Evolutionary conservation across 2,329 filamentous ascomycete genomes (phyloP), one percentile per base, ranked within the genome.

Genomic region (Colletotrichum tamarilloi): DNA sequence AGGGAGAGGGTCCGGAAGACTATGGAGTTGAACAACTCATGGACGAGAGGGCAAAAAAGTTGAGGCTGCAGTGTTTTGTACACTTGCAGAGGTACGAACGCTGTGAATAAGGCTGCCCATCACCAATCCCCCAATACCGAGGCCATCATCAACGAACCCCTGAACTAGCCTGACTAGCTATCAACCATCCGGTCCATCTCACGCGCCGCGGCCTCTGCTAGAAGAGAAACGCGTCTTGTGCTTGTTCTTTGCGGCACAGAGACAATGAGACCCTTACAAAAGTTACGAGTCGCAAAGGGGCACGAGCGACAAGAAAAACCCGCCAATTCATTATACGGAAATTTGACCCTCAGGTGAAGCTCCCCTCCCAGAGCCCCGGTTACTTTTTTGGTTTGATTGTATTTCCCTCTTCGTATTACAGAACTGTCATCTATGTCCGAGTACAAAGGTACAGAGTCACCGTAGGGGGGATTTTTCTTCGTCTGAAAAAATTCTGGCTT

Each of bases 311-410:
- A 9, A 22, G 22, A 32, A n/a, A n/a, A 30, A 53, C 60, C 42
- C 24, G 63, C 70, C 67, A 73, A 70, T 65, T 59, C 49, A 49
- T n/a, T n/a, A 49, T 35, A 59, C 70, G 67, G 70, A 73, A 73
- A 73, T 73, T 65, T 70, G 70, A 55, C 55, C 19, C 55, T 73
- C 67, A 70, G 70, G 67, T 70, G 42, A 49, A 60, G 70, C 60
- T 46, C 60, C 38, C 38, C 38, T 16, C 38, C 38, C 14, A 42
- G 14, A 42, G 38, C 38, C 14, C 66, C 46, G 46, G 19, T 42
- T 38, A 28, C 55, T 38, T 55, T 49, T 62, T 49, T 49, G 19
- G 28, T 35, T 63, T 49, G 2, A n/a, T 35, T 30, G 24, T 16
- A 32, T 52, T 30, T 6, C 42, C 42, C 46, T 26, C 19, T 53